These are phyloP conservation scores for Colletotrichum liaoningense DNA, from an alignment of 2,329 filamentous ascomycete genomes.

Conservation along the genomic window DNA sequence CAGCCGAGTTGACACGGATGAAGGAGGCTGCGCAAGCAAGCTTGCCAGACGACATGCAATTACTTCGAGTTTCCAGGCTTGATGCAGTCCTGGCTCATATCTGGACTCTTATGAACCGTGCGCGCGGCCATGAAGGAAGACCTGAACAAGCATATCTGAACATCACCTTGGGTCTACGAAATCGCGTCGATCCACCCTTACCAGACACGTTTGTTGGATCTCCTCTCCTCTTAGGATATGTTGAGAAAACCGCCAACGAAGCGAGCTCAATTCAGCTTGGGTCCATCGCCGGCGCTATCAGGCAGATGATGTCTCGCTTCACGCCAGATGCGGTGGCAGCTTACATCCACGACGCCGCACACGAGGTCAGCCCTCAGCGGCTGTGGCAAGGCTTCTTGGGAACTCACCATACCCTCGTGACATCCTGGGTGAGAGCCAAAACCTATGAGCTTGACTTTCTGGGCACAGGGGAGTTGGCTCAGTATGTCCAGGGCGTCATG, in stretches of 20 bases:
- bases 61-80: conserved; percentile 49
- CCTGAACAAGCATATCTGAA: conserved; percentile 50
- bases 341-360: conserved; percentile 54
- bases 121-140: conserved; percentile 43
- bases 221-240: conserved; percentile 53
- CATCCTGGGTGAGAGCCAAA: conserved; percentile 53
- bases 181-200: conserved; percentile 51
- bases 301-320: conserved; percentile 49
- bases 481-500: conserved; percentile 56
- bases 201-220: conserved; percentile 56
- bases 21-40: conserved; percentile 38
- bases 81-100: conserved; percentile 59
- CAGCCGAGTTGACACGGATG: conserved; percentile 47
- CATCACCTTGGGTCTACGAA: conserved; percentile 53
- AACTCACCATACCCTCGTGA: conserved; percentile 52
- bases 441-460: conserved; percentile 56
- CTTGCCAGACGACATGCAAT: conserved; percentile 17
- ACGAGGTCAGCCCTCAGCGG: conserved; percentile 57
- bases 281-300: conserved; percentile 45
- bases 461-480: conserved; percentile 37
- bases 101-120: conserved; percentile 56
- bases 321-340: conserved; percentile 50
- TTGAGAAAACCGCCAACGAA: conserved; percentile 38
- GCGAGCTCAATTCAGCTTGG: conserved; percentile 15
- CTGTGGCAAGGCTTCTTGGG: conserved; percentile 61